Evolutionary conservation across 768 basidiomycete species (phyloP).

Genomic region (Suillus bovinus): DNA sequence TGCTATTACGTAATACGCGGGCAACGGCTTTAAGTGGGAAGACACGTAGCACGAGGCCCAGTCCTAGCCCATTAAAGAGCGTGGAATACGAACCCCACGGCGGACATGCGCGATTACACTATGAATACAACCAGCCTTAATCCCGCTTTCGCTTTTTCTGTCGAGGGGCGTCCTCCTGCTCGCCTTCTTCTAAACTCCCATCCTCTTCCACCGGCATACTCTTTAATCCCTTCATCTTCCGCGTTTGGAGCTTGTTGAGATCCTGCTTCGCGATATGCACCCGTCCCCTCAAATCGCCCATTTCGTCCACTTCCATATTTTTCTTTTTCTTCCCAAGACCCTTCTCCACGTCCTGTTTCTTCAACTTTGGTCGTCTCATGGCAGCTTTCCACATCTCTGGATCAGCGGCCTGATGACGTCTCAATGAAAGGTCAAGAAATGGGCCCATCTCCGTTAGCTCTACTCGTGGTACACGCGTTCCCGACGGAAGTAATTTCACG

Average conservation of each 20-base stretch:
- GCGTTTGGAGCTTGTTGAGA: slow-evolving; percentile 78
- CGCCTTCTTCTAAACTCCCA: slow-evolving; percentile 6
- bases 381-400: slow-evolving; percentile 79
- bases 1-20: slow-evolving; percentile 27
- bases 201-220: slow-evolving; percentile 28
- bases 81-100: not conserved
- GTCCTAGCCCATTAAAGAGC: not conserved
- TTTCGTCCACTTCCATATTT: slow-evolving; percentile 96
- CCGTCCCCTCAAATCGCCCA: slow-evolving; percentile 93
- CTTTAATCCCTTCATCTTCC: slow-evolving; percentile 96
- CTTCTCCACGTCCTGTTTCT: slow-evolving; percentile 83
- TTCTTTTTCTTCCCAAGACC: slow-evolving; percentile 91
- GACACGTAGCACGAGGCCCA: slow-evolving; percentile 9
- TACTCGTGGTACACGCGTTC: slow-evolving; percentile 76
- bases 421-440: slow-evolving; percentile 76
- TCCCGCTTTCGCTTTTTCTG: slow-evolving; percentile 21
- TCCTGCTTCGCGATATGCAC: slow-evolving; percentile 93
- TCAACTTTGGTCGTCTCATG: slow-evolving; percentile 81
- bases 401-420: slow-evolving; percentile 75
- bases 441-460: slow-evolving; percentile 91
- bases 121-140: slow-evolving; percentile 6
- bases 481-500: slow-evolving; percentile 69
- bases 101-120: slow-evolving; percentile 14
- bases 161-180: slow-evolving; percentile 8
- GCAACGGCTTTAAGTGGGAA: not conserved